Evolutionary conservation across 768 basidiomycete species (phyloP), one percentile per base, ranked within the genome.

Genomic region (Crassisporium funariophilum): DNA sequence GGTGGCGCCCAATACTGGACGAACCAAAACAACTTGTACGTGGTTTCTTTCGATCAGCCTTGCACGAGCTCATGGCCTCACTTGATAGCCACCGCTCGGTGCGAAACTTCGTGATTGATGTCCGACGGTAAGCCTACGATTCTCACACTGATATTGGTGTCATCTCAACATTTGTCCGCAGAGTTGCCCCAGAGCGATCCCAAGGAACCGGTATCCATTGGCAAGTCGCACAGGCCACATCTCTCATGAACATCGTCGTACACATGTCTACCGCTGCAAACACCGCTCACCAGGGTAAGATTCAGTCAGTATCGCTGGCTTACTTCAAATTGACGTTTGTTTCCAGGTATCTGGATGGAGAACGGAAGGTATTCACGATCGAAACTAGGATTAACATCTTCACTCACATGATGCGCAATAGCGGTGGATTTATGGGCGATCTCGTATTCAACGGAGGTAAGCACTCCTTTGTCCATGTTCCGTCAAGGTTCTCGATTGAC

Each of bases 191-290:
- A 2, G 59, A 68, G n/a, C 68, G 71, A 10, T 64, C 72, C 2
- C 68, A 76, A 53, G 86, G 80, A 35, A 87, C 84, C 10, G 88
- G 86, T 24, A 69, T 91, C 24, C 88, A 91, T 58, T 91, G 88
- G 88, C 88, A 91, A 67, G 84, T 90, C 20, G 79, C 89, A 0
- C 88, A 91, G 62, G 75, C 83, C 9, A 91, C 88, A 0, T 86
- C 84, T 0, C 64, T 91, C 39, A 73, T 83, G 50, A 89, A 91
- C 61, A 78, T 91, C 49, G 75, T 79, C 13, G 75, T 90, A 44
- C 64, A 85, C 46, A 85, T 90, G 86, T 87, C 84, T 12, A 76
- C 76, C 15, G 81, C 71, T 6, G 52, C 75, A 20, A 75, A 79
- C 44, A 88, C 80, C 5, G 76, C 75, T 6, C 88, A 91, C 53